These are phyloP conservation scores for Magnolia changhungtana DNA, from an alignment of 164 flowering plant species.

Conservation along the genomic window DNA sequence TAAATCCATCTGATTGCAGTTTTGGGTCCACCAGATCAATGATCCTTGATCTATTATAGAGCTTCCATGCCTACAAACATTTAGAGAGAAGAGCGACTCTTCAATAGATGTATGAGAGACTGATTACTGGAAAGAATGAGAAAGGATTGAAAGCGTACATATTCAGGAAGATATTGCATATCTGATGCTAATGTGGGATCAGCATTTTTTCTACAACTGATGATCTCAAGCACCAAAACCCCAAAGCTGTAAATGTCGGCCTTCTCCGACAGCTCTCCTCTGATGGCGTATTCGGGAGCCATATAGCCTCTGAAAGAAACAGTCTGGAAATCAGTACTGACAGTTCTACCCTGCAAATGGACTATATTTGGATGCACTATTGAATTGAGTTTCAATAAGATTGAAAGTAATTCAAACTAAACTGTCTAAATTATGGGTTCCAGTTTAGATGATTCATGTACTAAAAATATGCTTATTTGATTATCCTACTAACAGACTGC, in stretches of 20 bases:
- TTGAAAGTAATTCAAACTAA: too few species aligned
- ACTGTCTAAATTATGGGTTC: too few species aligned
- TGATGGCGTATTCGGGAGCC: slow-evolving; percentile 65
- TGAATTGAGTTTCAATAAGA: too few species aligned
- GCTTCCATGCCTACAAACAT: slow-evolving; percentile 61
- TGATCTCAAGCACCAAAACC: slow-evolving; percentile 62
- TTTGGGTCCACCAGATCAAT: slow-evolving; percentile 51
- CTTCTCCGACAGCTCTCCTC: slow-evolving; percentile 67
- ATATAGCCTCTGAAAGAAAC: slow-evolving; percentile 53
- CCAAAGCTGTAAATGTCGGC: slow-evolving; percentile 74
- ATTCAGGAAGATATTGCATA: slow-evolving; percentile 77
- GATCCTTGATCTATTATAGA: slow-evolving; percentile 47
- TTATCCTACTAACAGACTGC: too few species aligned
- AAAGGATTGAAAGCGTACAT: slow-evolving; percentile 30
- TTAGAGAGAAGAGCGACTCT: neutral
- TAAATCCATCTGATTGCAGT: slow-evolving; percentile 34
- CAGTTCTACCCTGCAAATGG: neutral
- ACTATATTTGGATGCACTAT: too few species aligned
- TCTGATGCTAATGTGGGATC: slow-evolving; percentile 50
- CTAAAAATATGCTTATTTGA: too few species aligned
- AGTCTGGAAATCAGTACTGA: neutral
- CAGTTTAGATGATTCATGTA: too few species aligned
- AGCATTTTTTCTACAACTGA: slow-evolving; percentile 57
- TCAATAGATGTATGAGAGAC: neutral
- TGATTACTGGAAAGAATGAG: neutral